Percentiles rank a stretch among this genome's conserved stretches.
Evolutionary conservation across 2,329 filamentous ascomycete species (phyloP).

Genomic region (Cladosporium sp.): DNA sequence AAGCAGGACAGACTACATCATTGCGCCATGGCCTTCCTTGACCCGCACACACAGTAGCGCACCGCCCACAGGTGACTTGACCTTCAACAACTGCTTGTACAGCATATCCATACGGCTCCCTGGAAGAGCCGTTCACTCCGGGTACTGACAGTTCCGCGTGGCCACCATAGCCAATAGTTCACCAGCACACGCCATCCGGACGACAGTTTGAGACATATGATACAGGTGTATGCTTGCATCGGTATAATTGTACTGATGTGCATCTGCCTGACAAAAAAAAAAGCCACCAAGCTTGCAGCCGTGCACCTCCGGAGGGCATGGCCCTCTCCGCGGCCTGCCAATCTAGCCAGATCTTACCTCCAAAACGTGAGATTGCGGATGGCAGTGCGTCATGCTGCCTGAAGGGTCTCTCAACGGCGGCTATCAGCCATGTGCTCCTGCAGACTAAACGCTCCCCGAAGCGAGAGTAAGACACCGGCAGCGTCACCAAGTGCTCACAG

Average conservation of each 20-base stretch:
- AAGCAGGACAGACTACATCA: slow-evolving; percentile 8
- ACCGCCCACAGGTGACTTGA: slow-evolving; percentile 2
- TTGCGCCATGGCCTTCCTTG: slow-evolving; percentile 7
- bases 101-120: not conserved
- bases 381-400: slow-evolving; percentile 8
- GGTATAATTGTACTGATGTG: not conserved
- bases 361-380: not conserved
- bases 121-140: not conserved
- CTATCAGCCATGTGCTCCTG: slow-evolving; percentile 12
- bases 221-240: not conserved
- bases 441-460: slow-evolving; percentile 10
- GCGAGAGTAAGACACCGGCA: not conserved
- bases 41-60: slow-evolving; percentile 13
- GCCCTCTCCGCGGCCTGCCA: slow-evolving; percentile 6
- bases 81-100: not conserved
- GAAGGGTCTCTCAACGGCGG: slow-evolving; percentile 10
- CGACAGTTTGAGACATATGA: not conserved
- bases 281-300: not conserved
- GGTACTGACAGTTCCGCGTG: not conserved
- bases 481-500: not conserved
- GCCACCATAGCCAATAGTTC: not conserved
- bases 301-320: slow-evolving; percentile 6
- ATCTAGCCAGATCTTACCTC: not conserved
- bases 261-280: not conserved
- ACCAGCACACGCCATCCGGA: slow-evolving; percentile 3